phyloP scores from a whole-genome alignment of 257 asterid genomes.

The Salvia miltiorrhiza region DNA sequence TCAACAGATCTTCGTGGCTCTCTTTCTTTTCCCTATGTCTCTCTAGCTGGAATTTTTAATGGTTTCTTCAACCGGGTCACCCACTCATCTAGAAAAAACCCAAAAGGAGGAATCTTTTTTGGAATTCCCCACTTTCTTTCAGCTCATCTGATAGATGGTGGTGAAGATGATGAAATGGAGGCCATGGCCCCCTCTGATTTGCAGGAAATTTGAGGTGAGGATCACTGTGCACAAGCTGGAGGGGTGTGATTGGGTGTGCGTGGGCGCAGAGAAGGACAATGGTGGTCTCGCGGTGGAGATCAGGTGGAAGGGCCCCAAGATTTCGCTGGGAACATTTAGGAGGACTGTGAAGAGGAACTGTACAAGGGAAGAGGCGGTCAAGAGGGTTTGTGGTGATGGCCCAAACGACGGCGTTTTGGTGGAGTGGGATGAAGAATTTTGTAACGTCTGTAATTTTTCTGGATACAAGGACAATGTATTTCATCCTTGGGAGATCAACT shows the following conservation, averaged over 20 bases:
- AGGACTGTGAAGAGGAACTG: slow-evolving; percentile 62
- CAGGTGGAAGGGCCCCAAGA: slow-evolving; percentile 61
- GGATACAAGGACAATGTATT: slow-evolving; percentile 72
- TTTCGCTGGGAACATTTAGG: slow-evolving; percentile 45
- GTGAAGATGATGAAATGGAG: slow-evolving; percentile 93
- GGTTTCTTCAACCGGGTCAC: not conserved
- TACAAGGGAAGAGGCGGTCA: slow-evolving; percentile 53
- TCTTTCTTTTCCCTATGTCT: not conserved
- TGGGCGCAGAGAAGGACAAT: slow-evolving; percentile 42
- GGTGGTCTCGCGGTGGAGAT: slow-evolving; percentile 59
- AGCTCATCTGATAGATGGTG: slow-evolving; percentile 47
- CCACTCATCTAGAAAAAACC: not conserved
- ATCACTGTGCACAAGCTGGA: slow-evolving; percentile 55
- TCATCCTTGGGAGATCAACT: slow-evolving; percentile 89
- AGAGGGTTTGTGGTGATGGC: slow-evolving; percentile 21
- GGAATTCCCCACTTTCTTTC: not conserved
- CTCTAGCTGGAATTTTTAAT: not conserved
- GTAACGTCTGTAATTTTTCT: slow-evolving; percentile 54
- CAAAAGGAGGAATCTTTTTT: not conserved
- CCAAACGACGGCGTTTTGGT: slow-evolving; percentile 48
- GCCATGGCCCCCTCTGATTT: slow-evolving; percentile 87
- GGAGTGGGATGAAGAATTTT: slow-evolving; percentile 89
- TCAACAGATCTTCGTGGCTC: slow-evolving; percentile 1
- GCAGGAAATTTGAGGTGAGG: slow-evolving; percentile 67
- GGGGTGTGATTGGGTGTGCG: slow-evolving; percentile 58